Evolutionary conservation across 768 basidiomycete species (phyloP), one percentile per base, ranked within the genome.

Genomic region (Trametes maxima): DNA sequence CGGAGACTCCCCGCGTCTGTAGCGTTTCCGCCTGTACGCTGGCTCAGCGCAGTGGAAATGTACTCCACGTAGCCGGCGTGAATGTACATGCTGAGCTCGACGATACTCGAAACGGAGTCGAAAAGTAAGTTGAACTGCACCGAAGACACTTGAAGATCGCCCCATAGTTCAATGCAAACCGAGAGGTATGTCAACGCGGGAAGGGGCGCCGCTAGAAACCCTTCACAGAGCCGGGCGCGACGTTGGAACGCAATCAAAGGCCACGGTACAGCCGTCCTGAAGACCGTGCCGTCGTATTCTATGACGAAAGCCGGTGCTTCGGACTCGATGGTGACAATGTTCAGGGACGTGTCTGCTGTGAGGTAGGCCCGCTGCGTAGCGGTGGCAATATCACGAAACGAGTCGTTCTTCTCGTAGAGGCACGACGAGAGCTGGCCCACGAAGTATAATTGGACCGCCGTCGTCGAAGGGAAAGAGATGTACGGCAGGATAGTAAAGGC

Each of bases 151-250:
- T 21, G 14, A 6, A 17, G 24, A 5, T 19, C 8, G 14, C 21
- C 39, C n/a, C 39, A 19, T 19, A 19, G 2, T 17, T 35, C 17
- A 1, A 22, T 11, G 22, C 6, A n/a, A 35, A 53, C 8, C 24
- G 40, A 45, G 44, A 46, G 35, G 13, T 52, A 11, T 12, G 12
- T 14, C 4, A 59, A 51, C 12, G 50, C 42, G 11, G 50, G 58
- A 5, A 59, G 43, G 14, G 58, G 50, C 13, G 53, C 50, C 3
- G 58, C 58, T 8, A 44, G 19, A 43, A 59, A 33, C 21, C 50
- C 58, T 16, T 59, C 58, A 28, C 49, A 59, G 19, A 59, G 57
- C 11, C 40, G 57, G 8, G 47, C n/a, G 21, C 28, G n/a, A 17
- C 12, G n/a, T 33, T 33, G 28, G 8, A 7, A 24, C 4, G 3